A percentile compares a stretch with the other conserved stretches of the same genome.
These are phyloP conservation scores for Brassica hybrid DNA, from an alignment of 441 rosid genomes.

Conservation along the genomic window DNA sequence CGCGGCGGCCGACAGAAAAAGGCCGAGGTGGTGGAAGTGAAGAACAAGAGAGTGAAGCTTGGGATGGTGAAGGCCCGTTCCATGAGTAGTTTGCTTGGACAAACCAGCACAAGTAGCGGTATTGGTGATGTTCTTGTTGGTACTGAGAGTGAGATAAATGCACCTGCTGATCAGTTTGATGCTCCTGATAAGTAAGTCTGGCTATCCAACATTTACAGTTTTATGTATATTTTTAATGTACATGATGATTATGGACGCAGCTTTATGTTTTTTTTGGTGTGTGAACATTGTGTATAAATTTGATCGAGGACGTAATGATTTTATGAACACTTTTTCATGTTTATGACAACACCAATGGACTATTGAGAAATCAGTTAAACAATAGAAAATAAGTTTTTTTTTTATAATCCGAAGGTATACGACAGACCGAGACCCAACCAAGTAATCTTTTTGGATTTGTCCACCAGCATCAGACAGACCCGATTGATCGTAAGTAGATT, in stretches of 20 bases:
- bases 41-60: constrained; percentile 74
- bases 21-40: constrained; percentile 12
- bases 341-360: too few species aligned
- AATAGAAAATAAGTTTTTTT: too few species aligned
- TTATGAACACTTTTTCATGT: not conserved
- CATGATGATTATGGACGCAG: constrained; percentile 28
- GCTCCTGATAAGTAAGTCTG: constrained; percentile 33
- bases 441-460: too few species aligned
- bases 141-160: constrained; percentile 36
- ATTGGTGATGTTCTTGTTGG: constrained; percentile 1
- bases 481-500: too few species aligned
- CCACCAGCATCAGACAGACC: too few species aligned
- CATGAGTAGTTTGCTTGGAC: constrained; percentile 84
- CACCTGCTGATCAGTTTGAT: constrained; percentile 38
- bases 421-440: too few species aligned
- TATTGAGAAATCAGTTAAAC: too few species aligned
- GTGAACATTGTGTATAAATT: constrained; percentile 18
- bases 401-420: too few species aligned
- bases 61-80: constrained; percentile 95
- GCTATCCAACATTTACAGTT: constrained; percentile 25
- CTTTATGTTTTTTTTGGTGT: constrained; percentile 26
- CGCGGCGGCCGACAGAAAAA: constrained; percentile 40
- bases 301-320: constrained; percentile 20
- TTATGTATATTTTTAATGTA: constrained; percentile 18
- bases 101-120: constrained; percentile 39